phyloP scores from a whole-genome alignment of 192 early-diverging fungal species.

The Coemansia sp. region DNA sequence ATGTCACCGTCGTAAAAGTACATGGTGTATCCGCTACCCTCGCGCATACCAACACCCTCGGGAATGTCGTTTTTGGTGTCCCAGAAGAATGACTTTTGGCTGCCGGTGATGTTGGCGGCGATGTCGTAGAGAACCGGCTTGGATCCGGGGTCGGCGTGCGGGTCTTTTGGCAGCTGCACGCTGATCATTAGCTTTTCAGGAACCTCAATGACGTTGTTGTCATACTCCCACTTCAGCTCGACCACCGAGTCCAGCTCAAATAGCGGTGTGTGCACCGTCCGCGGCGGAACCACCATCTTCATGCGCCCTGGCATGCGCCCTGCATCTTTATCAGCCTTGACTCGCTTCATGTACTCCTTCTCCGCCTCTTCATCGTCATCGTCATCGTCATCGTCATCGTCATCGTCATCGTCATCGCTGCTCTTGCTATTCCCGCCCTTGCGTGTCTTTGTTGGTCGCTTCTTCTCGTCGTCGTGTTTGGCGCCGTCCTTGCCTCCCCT shows the following conservation, averaged over 20 bases:
- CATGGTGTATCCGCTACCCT: conserved; percentile 55
- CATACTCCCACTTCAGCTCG: conserved; percentile 55
- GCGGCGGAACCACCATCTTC: conserved; percentile 55
- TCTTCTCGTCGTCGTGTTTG: conserved; percentile 9
- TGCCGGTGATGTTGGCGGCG: conserved; percentile 49
- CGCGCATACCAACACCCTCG: conserved; percentile 54
- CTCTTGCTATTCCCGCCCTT: conserved; percentile 13
- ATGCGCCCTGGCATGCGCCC: conserved; percentile 50
- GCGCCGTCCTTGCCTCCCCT: conserved; percentile 15
- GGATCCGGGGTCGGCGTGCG: conserved; percentile 32
- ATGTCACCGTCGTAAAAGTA: conserved; percentile 56
- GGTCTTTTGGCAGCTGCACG: conserved; percentile 53
- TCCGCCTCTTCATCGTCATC: conserved; percentile 35
- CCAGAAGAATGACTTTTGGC: conserved; percentile 48
- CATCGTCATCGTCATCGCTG: conserved; percentile 14
- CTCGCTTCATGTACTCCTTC: conserved; percentile 43
- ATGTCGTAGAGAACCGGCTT: conserved; percentile 54
- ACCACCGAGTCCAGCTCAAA: conserved; percentile 56
- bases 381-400: conserved; percentile 26
- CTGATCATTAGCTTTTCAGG: conserved; percentile 56
- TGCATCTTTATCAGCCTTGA: conserved; percentile 51
- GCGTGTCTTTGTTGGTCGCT: conserved; percentile 42
- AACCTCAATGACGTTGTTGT: conserved; percentile 53
- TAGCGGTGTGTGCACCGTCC: conserved; percentile 51
- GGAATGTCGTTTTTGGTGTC: conserved; percentile 57